Evolutionary conservation across 495 filamentous ascomycete species (phyloP).

Genomic region (Hypoxylon trugodes): DNA sequence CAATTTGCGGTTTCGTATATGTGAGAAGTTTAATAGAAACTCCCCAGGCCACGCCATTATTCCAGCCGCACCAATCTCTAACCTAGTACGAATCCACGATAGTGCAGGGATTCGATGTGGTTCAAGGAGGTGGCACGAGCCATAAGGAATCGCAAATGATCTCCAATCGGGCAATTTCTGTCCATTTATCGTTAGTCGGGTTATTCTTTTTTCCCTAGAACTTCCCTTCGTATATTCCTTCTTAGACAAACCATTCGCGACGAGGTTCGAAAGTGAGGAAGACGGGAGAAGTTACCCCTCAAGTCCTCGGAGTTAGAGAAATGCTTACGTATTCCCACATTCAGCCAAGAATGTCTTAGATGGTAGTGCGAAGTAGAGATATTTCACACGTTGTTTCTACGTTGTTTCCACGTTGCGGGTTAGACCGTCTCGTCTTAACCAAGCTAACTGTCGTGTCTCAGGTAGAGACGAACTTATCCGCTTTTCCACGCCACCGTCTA

Average conservation of each 20-base stretch:
- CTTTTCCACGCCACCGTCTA: background rate
- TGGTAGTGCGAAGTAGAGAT: background rate
- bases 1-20: slow-evolving; percentile 15
- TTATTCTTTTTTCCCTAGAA: background rate
- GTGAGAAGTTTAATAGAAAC: slow-evolving; percentile 15
- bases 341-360: background rate
- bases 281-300: no score
- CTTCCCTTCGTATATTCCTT: background rate
- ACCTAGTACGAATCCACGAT: slow-evolving; percentile 2
- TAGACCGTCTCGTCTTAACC: slow-evolving; percentile 15
- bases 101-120: slow-evolving; percentile 11
- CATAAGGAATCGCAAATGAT: slow-evolving; percentile 17
- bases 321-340: background rate
- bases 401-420: slow-evolving; percentile 11
- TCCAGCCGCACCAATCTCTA: slow-evolving; percentile 6
- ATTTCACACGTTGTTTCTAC: slow-evolving; percentile 18
- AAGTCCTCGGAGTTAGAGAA: no score
- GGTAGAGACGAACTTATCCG: background rate
- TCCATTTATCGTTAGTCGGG: slow-evolving; percentile 14
- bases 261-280: no score
- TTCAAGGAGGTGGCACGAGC: slow-evolving; percentile 28
- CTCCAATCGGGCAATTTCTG: slow-evolving; percentile 6
- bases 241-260: no score
- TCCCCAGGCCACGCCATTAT: background rate
- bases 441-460: slow-evolving; percentile 17